phyloP scores from a whole-genome alignment of 352 stramenopile genomes.

The Lagenidium giganteum region DNA sequence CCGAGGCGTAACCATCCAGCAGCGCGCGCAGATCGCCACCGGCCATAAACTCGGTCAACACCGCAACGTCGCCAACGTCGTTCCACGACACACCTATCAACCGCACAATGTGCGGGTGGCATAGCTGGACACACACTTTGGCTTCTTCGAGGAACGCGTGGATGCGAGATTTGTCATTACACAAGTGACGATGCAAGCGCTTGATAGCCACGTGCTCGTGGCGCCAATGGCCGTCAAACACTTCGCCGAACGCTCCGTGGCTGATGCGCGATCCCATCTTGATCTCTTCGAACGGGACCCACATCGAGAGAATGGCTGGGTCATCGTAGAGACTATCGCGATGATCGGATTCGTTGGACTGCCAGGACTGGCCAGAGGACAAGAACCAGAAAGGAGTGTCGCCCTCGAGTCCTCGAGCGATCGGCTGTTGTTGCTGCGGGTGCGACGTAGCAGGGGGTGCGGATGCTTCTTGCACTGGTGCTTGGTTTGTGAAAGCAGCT shows the following conservation, averaged over 20 bases:
- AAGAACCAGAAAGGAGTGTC: too few species aligned
- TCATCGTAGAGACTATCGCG: too few species aligned
- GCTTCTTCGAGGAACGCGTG: conserved; percentile 50
- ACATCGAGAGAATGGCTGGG: too few species aligned
- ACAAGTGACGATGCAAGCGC: conserved; percentile 34
- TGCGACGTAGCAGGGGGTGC: too few species aligned
- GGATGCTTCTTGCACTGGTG: too few species aligned
- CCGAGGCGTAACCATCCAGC: conserved; percentile 22
- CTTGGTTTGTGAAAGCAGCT: too few species aligned
- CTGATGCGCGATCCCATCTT: conserved; percentile 30
- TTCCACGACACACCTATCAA: conserved; percentile 40
- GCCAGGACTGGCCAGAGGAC: too few species aligned
- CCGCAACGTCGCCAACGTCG: conserved; percentile 13
- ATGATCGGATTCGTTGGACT: too few species aligned
- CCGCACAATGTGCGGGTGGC: conserved; percentile 16
- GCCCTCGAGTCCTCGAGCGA: too few species aligned
- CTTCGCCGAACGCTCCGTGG: conserved; percentile 45
- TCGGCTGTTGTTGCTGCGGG: too few species aligned
- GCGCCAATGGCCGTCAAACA: conserved; percentile 39
- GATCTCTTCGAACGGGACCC: conserved; percentile 36
- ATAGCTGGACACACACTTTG: conserved; percentile 38
- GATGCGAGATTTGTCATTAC: conserved; percentile 30
- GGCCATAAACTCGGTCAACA: conserved; percentile 33
- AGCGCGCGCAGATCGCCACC: conserved; percentile 35
- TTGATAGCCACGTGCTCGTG: conserved; percentile 37